Evolutionary conservation across 2,329 filamentous ascomycete genomes (phyloP).

Genomic region (Aspergillus ochraceus): DNA sequence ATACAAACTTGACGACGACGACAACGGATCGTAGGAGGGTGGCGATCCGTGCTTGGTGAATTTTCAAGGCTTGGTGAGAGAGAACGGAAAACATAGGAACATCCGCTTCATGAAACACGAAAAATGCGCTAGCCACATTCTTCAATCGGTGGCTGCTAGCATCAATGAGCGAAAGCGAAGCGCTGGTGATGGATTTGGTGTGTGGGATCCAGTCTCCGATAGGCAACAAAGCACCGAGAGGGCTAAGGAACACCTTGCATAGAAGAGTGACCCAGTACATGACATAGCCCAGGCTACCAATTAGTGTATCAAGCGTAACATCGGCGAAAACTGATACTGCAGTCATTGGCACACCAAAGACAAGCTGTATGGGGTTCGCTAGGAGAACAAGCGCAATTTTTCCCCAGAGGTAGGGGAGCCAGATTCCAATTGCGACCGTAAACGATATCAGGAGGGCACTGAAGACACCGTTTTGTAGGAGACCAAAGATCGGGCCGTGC

Average conservation of each 20-base stretch:
- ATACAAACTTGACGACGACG: conserved; percentile 42
- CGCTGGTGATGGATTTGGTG: conserved; percentile 38
- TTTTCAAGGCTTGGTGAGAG: conserved; percentile 68
- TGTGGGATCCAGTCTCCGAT: conserved; percentile 35
- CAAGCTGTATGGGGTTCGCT: conserved; percentile 70
- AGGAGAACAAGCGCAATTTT: conserved; percentile 78
- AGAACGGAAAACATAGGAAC: conserved; percentile 75
- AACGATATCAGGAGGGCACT: conserved; percentile 86
- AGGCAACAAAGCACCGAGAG: conserved; percentile 36
- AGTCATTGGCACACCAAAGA: conserved; percentile 68
- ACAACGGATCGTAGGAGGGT: conserved; percentile 44
- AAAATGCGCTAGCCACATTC: conserved; percentile 39
- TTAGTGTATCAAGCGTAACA: conserved; percentile 71
- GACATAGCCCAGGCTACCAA: conserved; percentile 62
- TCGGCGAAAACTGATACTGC: conserved; percentile 74
- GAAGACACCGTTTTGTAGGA: conserved; percentile 94
- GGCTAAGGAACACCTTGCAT: conserved; percentile 33
- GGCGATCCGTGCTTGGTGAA: conserved; percentile 57
- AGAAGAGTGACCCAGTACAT: conserved; percentile 42
- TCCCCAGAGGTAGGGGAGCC: conserved; percentile 88
- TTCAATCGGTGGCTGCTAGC: conserved; percentile 42
- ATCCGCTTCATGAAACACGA: conserved; percentile 55
- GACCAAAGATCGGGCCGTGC: conserved; percentile 84
- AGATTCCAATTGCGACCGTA: conserved; percentile 81
- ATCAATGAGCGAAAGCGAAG: conserved; percentile 44